These are phyloP conservation scores for Durotheca rogersii DNA, from an alignment of 495 filamentous ascomycete species.

Conservation along the genomic window DNA sequence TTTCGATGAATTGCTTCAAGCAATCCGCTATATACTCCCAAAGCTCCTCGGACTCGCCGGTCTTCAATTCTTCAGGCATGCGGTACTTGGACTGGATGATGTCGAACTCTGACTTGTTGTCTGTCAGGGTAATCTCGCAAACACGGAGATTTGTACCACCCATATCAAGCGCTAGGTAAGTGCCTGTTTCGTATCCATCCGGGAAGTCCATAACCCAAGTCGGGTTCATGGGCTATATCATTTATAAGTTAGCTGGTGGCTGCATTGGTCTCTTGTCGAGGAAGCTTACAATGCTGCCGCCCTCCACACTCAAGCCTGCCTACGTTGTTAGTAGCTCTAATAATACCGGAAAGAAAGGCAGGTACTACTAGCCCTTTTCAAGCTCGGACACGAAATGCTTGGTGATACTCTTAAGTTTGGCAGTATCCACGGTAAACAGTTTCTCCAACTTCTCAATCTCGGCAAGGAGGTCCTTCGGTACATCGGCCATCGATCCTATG, in stretches of 20 bases:
- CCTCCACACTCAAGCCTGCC: slow-evolving; percentile 77
- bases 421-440: slow-evolving; percentile 74
- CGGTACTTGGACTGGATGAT: slow-evolving; percentile 99
- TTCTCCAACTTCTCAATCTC: slow-evolving; percentile 86
- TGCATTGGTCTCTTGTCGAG: slow-evolving; percentile 25
- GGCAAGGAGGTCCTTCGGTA: slow-evolving; percentile 79
- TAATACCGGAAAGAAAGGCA: slow-evolving; percentile 6
- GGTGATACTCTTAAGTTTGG: slow-evolving; percentile 85
- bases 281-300: slow-evolving; percentile 82
- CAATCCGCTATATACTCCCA: slow-evolving; percentile 99
- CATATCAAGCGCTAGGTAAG: slow-evolving; percentile 94
- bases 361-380: slow-evolving; percentile 66
- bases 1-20: slow-evolving; percentile 91
- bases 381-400: slow-evolving; percentile 87
- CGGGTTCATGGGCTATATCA: slow-evolving; percentile 88
- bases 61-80: slow-evolving; percentile 94
- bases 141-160: slow-evolving; percentile 97
- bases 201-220: slow-evolving; percentile 97
- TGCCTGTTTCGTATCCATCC: slow-evolving; percentile 84
- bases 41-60: slow-evolving; percentile 84
- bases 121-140: slow-evolving; percentile 89
- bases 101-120: slow-evolving; percentile 93
- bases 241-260: slow-evolving; percentile 8
- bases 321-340: slow-evolving; percentile 8
- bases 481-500: slow-evolving; percentile 43